These are phyloP conservation scores for Gautieria morchelliformis DNA, from an alignment of 768 basidiomycete species.

Conservation along the genomic window DNA sequence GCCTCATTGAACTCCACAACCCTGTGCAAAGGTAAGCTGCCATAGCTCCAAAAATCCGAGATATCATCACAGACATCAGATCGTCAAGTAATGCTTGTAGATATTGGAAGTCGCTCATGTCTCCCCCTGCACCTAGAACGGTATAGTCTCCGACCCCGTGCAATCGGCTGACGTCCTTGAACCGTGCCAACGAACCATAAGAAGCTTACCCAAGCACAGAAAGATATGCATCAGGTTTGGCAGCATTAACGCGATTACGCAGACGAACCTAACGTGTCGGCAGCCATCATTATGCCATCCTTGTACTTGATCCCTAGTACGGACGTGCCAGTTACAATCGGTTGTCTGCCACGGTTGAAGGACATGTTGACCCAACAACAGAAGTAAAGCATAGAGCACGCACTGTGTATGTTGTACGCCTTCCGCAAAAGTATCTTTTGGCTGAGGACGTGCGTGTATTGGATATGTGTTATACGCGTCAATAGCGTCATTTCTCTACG, in stretches of 20 bases:
- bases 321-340: conserved; percentile 94
- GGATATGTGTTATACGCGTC: conserved; percentile 77
- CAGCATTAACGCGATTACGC: background rate
- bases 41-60: background rate
- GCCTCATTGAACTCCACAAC: conserved; percentile 70
- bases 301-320: conserved; percentile 92
- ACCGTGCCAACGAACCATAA: conserved; percentile 93
- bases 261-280: conserved; percentile 84
- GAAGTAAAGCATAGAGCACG: conserved; percentile 11
- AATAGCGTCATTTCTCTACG: conserved; percentile 61
- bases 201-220: conserved; percentile 47
- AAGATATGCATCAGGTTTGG: background rate
- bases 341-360: conserved; percentile 45
- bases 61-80: conserved; percentile 35
- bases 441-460: conserved; percentile 46
- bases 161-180: conserved; percentile 89
- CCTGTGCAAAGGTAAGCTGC: conserved; percentile 3
- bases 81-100: conserved; percentile 74
- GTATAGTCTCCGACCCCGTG: conserved; percentile 77
- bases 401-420: conserved; percentile 79
- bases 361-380: background rate
- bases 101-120: conserved; percentile 97
- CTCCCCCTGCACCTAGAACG: conserved; percentile 85
- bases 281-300: conserved; percentile 96
- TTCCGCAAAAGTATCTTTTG: conserved; percentile 48